Evolutionary conservation across 2,329 filamentous ascomycete genomes (phyloP).

Genomic region (Pestalotiopsis sp.): DNA sequence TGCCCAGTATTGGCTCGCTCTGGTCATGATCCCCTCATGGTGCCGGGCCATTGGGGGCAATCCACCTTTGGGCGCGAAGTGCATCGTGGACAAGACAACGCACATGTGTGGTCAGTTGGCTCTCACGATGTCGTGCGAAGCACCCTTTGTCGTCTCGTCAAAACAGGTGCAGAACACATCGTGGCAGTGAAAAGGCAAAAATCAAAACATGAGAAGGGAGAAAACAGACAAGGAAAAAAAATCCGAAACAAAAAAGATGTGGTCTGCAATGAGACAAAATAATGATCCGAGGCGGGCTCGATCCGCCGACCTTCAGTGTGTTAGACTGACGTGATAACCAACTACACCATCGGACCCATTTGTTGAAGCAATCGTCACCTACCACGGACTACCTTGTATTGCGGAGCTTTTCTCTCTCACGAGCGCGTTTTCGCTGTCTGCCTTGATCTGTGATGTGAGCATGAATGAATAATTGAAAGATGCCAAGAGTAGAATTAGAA

Average conservation of each 20-base stretch:
- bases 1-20: too few relatives aligned
- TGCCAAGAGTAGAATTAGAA: too few relatives aligned
- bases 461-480: too few relatives aligned
- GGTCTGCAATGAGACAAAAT: neutral
- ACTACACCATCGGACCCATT: slow-evolving; percentile 11
- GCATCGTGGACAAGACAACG: too few relatives aligned
- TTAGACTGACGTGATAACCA: slow-evolving; percentile 13
- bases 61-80: too few relatives aligned
- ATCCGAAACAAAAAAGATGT: neutral
- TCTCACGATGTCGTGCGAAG: too few relatives aligned
- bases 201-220: neutral
- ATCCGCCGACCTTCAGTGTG: slow-evolving; percentile 12
- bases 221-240: neutral
- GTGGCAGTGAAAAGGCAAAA: neutral
- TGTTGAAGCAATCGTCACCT: neutral
- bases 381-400: neutral
- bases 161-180: neutral
- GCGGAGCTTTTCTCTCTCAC: neutral
- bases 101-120: too few relatives aligned
- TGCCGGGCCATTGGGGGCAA: too few relatives aligned
- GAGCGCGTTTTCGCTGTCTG: neutral
- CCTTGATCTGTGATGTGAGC: neutral
- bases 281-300: slow-evolving; percentile 11
- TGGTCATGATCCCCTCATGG: too few relatives aligned
- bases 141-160: neutral